Evolutionary conservation across 768 basidiomycete genomes (phyloP).

Genomic region (Chalciporus pseudorubinellus): DNA sequence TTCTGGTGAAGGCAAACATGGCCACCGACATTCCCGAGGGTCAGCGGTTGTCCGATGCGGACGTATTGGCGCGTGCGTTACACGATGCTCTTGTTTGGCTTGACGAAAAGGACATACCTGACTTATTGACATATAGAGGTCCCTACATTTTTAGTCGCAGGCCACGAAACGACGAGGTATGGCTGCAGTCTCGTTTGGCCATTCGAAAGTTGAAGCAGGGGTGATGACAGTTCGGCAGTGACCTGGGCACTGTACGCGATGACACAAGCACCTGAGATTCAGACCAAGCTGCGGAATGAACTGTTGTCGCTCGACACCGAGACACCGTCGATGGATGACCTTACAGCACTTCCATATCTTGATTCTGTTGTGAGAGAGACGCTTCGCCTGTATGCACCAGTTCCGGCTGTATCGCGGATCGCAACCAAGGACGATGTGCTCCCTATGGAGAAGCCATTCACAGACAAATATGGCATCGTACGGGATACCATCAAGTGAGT

Average conservation of each 20-base stretch:
- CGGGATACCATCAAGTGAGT: no score
- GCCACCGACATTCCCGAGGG: slow-evolving; percentile 53
- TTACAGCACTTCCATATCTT: slow-evolving; percentile 64
- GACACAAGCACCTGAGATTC: slow-evolving; percentile 44
- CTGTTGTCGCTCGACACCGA: slow-evolving; percentile 49
- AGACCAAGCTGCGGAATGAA: slow-evolving; percentile 59
- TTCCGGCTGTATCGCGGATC: slow-evolving; percentile 42
- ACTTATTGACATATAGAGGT: slow-evolving; percentile 41
- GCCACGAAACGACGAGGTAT: no score
- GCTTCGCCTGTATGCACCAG: slow-evolving; percentile 48
- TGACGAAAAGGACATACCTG: background rate
- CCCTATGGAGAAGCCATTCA: slow-evolving; percentile 46
- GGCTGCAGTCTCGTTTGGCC: no score
- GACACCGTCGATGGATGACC: slow-evolving; percentile 65
- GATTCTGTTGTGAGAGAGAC: slow-evolving; percentile 64
- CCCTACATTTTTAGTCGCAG: slow-evolving; percentile 56
- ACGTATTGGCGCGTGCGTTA: slow-evolving; percentile 53
- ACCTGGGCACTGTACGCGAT: slow-evolving; percentile 63
- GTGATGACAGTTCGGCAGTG: slow-evolving; percentile 33
- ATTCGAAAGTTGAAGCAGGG: background rate
- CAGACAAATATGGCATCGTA: no score
- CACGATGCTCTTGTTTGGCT: background rate
- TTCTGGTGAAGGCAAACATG: slow-evolving; percentile 51
- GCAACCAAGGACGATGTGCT: slow-evolving; percentile 53
- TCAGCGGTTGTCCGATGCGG: slow-evolving; percentile 59